These are phyloP conservation scores for Reutealis trisperma DNA, from an alignment of 345 rosid genomes.

Conservation along the genomic window DNA sequence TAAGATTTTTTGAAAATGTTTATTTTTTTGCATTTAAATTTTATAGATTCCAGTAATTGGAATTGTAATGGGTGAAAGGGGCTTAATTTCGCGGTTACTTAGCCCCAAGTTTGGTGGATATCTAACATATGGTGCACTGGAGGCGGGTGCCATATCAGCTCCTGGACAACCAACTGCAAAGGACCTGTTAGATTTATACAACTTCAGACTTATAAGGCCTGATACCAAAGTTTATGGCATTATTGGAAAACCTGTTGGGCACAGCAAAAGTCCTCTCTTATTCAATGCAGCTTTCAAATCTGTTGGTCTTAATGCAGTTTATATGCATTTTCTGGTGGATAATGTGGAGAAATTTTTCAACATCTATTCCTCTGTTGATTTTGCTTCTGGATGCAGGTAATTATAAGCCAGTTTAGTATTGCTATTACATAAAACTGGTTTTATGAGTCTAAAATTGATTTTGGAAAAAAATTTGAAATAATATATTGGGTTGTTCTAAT, in stretches of 20 bases:
- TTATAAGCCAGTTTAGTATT: too few species aligned
- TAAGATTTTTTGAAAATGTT: background rate
- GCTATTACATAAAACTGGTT: too few species aligned
- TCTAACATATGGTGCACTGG: constrained; percentile 58
- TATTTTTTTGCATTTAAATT: background rate
- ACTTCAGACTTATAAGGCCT: constrained; percentile 49
- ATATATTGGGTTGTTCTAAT: background rate
- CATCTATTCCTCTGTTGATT: constrained; percentile 49
- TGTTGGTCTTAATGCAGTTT: constrained; percentile 51
- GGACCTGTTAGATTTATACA: constrained; percentile 54
- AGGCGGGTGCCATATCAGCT: constrained; percentile 50
- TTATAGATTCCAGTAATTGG: constrained; percentile 57
- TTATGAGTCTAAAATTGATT: too few species aligned
- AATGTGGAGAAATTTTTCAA: constrained; percentile 47
- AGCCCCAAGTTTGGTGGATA: constrained; percentile 56
- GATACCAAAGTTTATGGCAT: constrained; percentile 68
- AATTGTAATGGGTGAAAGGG: constrained; percentile 62
- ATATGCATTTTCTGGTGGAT: constrained; percentile 54
- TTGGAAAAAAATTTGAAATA: too few species aligned
- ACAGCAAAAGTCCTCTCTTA: constrained; percentile 64
- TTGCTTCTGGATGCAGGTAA: constrained; percentile 55
- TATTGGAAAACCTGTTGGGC: constrained; percentile 63
- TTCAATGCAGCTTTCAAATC: constrained; percentile 54
- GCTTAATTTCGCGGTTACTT: constrained; percentile 57
- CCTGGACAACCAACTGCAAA: constrained; percentile 57